Conservation (phyloP, 108 stramenopile species). For the Nitzschia palea region DNA sequence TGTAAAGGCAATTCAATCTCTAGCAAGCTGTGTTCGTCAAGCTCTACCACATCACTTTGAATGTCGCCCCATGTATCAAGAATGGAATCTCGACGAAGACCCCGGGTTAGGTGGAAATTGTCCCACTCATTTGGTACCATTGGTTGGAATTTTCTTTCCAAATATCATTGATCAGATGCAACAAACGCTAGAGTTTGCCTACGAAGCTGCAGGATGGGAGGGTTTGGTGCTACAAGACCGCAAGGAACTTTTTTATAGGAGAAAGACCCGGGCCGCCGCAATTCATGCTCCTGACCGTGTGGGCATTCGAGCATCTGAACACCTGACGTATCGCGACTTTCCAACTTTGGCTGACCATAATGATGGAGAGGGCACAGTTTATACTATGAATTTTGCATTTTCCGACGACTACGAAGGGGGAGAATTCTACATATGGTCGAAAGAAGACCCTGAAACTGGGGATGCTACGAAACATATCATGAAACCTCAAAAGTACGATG, state of each 20-base stretch:
- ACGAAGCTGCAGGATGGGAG: slow-evolving; percentile 34
- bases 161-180: slow-evolving; percentile 25
- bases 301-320: slow-evolving; percentile 38
- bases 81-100: slow-evolving; percentile 36
- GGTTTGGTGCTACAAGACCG: slow-evolving; percentile 2
- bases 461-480: slow-evolving; percentile 7
- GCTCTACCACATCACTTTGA: slow-evolving; percentile 35
- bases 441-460: slow-evolving; percentile 9
- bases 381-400: slow-evolving; percentile 44
- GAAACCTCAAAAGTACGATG: slow-evolving; percentile 32
- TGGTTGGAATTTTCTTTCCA: slow-evolving; percentile 28
- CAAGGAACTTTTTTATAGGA: not conserved
- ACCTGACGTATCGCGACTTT: slow-evolving; percentile 38
- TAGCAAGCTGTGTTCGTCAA: slow-evolving; percentile 27
- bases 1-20: slow-evolving; percentile 29
- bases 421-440: slow-evolving; percentile 25
- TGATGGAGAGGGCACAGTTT: slow-evolving; percentile 32
- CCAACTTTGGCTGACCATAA: slow-evolving; percentile 26
- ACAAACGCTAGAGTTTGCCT: slow-evolving; percentile 28
- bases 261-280: not conserved
- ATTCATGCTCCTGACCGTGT: slow-evolving; percentile 29
- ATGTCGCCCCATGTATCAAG: slow-evolving; percentile 34
- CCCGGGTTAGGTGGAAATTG: slow-evolving; percentile 36
- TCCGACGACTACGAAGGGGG: slow-evolving; percentile 36
- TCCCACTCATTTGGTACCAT: slow-evolving; percentile 30